Evolutionary conservation across 2,329 filamentous ascomycete genomes (phyloP).

Genomic region (Samsoniella hepiali): DNA sequence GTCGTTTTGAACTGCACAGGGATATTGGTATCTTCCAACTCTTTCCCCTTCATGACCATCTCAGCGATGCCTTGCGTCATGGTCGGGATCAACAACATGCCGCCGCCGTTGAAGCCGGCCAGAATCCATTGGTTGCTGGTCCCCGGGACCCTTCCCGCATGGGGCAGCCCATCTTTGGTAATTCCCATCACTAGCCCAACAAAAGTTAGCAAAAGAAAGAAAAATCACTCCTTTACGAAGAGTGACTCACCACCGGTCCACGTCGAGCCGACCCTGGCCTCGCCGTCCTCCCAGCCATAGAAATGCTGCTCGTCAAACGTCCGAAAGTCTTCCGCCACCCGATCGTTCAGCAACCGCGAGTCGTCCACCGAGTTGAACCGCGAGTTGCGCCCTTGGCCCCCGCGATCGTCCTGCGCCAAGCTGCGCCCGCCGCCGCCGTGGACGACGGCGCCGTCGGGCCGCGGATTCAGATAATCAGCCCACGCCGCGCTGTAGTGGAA

Average conservation of each 20-base stretch:
- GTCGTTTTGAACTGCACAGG: background rate
- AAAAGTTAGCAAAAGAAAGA: background rate
- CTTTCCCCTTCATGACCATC: background rate
- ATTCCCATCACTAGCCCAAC: background rate
- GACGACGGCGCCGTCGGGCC: background rate
- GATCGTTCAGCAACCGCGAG: background rate
- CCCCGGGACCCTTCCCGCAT: background rate
- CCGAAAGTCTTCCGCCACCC: background rate
- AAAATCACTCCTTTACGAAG: background rate
- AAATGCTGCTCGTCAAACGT: background rate
- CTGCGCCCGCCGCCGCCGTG: background rate
- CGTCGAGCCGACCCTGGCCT: background rate
- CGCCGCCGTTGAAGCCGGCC: conserved; percentile 5
- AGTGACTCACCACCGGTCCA: background rate
- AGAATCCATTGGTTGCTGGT: background rate
- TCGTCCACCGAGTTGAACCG: conserved; percentile 5
- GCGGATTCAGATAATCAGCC: conserved; percentile 6
- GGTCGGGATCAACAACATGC: background rate
- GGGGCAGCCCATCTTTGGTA: background rate
- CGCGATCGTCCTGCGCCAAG: background rate
- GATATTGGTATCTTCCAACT: background rate
- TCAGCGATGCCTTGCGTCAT: background rate
- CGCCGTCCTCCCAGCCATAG: background rate
- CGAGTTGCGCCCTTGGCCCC: background rate
- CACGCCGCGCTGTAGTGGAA: background rate